Conservation (phyloP, 768 basidiomycete species). For the Fomitopsis pulvina region DNA sequence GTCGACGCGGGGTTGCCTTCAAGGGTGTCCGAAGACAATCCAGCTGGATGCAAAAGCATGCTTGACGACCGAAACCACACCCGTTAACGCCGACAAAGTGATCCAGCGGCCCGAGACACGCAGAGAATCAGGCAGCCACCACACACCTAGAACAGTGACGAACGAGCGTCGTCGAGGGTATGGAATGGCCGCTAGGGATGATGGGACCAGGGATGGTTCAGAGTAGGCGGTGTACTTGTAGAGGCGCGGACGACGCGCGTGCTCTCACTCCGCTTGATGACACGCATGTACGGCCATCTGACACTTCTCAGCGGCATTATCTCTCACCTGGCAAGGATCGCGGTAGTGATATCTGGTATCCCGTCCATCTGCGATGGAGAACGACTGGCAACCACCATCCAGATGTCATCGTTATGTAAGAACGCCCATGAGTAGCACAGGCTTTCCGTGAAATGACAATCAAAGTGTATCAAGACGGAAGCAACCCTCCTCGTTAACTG, state of each 20-base stretch:
- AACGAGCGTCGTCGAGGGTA: neutral
- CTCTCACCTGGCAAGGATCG: neutral
- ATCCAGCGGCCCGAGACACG: neutral
- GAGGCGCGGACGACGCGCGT: neutral
- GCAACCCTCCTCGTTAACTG: neutral
- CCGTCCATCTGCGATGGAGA: too few relatives aligned
- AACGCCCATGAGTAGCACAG: too few relatives aligned
- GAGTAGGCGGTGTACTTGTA: neutral
- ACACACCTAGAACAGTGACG: neutral
- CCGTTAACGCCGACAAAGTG: neutral
- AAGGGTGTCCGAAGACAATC: slow-evolving; percentile 22
- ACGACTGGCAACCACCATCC: neutral
- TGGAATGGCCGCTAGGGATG: neutral
- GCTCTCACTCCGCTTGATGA: neutral
- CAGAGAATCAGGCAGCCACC: neutral
- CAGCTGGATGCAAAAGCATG: slow-evolving; percentile 21
- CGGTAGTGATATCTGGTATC: neutral
- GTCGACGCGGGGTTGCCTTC: slow-evolving; percentile 13
- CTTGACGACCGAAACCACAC: neutral
- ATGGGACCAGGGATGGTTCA: neutral
- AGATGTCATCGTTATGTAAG: too few relatives aligned
- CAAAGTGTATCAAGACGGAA: slow-evolving; percentile 1
- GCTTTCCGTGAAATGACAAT: too few relatives aligned
- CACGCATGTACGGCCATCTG: neutral
- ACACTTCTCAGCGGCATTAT: neutral